Percentiles rank a stretch among this genome's conserved stretches.
Conservation (phyloP, 2,329 filamentous ascomycete species). For the Colletotrichum orbiculare region DNA sequence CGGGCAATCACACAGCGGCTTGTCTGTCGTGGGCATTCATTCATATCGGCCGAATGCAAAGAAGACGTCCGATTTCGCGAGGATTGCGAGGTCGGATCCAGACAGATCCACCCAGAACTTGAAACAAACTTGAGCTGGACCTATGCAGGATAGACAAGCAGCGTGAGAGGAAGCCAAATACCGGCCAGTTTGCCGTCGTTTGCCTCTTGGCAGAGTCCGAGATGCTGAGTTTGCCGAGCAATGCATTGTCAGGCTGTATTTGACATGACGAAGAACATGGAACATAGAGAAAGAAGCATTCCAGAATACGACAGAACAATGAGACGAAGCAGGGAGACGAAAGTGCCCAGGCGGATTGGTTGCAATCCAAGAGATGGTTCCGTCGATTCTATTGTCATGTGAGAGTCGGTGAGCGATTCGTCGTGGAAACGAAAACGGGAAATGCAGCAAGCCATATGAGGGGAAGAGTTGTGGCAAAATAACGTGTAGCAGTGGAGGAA, state of each 20-base stretch:
- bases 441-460: conserved; percentile 27
- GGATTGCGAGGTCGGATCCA: not conserved
- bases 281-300: not conserved
- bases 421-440: conserved; percentile 14
- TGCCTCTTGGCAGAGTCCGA: conserved; percentile 1
- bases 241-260: conserved; percentile 12
- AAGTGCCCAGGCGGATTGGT: not conserved
- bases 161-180: not conserved
- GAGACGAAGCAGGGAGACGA: not conserved
- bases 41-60: too few species aligned
- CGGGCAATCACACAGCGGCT: too few species aligned
- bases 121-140: not conserved
- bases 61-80: too few species aligned
- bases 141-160: not conserved
- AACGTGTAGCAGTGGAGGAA: too few species aligned
- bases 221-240: conserved; percentile 21
- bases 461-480: not conserved
- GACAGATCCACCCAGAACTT: not conserved
- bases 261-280: not conserved
- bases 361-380: conserved; percentile 1
- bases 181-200: conserved; percentile 11
- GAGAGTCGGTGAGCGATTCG: conserved; percentile 14
- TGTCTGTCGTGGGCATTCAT: too few species aligned
- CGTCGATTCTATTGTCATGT: not conserved
- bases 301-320: not conserved